Evolutionary conservation across 129 eudicot species (phyloP), one percentile per base, ranked within the genome.

Genomic region (Arctium minus): DNA sequence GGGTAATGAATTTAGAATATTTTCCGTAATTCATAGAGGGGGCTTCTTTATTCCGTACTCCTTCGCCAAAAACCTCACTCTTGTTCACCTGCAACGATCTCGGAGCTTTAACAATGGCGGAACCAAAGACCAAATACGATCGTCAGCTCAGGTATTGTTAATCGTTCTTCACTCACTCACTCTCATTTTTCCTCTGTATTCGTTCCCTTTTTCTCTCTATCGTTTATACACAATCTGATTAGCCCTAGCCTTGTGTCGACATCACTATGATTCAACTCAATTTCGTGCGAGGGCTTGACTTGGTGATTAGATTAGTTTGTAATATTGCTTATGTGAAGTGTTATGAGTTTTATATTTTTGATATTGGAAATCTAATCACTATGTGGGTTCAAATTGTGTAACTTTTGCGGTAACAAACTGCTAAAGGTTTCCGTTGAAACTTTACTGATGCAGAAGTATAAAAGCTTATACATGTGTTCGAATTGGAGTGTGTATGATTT

Each of bases 121-220:
- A 95, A 85, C 91, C 94, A 77, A 95, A 95, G 86, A 88, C 89
- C 81, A 95, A 95, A 82, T 95, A 95, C 89, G 99, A 95, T 91
- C 97, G 99, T 3, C 99, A 95, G 64, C 97, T 95, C 86, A 91
- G 99, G 97, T 95, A 74, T 48, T 12, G 11, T 12, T 3, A 33
- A 38, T 31, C 72, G 29, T 10, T 86, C 82, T 67, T 35, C 6
- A 18, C 84, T 50, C 39, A 78, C 50, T 38, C 29, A 85, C 64
- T 12, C 38, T 46, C 33, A 22, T 29, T 50, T 22, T 35, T 44
- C 72, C 3, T 31, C 40, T 40, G 8, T 17, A n/a, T 35, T 13
- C 37, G 9, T 37, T 75, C 22, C 27, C 27, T 22, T 5, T 31
- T 33, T 81, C 0, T 60, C 8, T 48, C 15, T 40, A 2, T 36